These are phyloP conservation scores for Syncephalastrum monosporum DNA, from an alignment of 371 early-diverging fungal species.

Conservation along the genomic window DNA sequence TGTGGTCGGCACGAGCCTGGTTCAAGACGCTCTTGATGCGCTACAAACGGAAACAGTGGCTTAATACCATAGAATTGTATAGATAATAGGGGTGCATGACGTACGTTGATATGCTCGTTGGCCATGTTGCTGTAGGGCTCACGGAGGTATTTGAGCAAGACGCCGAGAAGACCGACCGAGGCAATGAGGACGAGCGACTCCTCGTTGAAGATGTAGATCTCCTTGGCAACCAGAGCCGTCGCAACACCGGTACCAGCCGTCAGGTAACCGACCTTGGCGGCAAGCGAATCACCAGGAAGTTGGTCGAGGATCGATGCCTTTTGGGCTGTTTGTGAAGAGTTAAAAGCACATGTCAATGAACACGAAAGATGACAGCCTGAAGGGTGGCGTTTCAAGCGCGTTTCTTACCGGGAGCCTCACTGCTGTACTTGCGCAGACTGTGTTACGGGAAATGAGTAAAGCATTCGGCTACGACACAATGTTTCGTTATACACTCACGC, in stretches of 20 bases:
- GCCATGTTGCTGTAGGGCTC: constrained; percentile 90
- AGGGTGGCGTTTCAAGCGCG: neutral
- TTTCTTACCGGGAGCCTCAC: constrained; percentile 32
- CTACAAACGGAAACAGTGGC: constrained; percentile 18
- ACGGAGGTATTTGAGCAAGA: constrained; percentile 75
- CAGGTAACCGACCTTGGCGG: constrained; percentile 89
- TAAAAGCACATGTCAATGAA: constrained; percentile 4
- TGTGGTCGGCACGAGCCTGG: constrained; percentile 91
- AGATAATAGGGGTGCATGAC: constrained; percentile 12
- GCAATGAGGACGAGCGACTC: constrained; percentile 85
- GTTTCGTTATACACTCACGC: constrained; percentile 30
- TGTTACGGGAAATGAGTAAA: neutral
- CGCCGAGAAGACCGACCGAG: constrained; percentile 72
- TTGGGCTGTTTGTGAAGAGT: constrained; percentile 43
- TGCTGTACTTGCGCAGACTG: constrained; percentile 43
- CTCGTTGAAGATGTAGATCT: constrained; percentile 94
- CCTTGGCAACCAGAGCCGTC: constrained; percentile 91
- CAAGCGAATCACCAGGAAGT: constrained; percentile 88
- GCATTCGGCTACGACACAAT: neutral
- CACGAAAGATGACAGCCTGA: neutral
- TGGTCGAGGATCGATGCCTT: constrained; percentile 86
- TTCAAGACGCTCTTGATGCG: constrained; percentile 79
- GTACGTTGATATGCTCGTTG: constrained; percentile 73
- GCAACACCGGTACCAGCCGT: constrained; percentile 83
- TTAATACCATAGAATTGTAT: neutral